Evolutionary conservation across 768 basidiomycete genomes (phyloP), one percentile per base, ranked within the genome.

Genomic region (Coprinopsis strossmayeri): DNA sequence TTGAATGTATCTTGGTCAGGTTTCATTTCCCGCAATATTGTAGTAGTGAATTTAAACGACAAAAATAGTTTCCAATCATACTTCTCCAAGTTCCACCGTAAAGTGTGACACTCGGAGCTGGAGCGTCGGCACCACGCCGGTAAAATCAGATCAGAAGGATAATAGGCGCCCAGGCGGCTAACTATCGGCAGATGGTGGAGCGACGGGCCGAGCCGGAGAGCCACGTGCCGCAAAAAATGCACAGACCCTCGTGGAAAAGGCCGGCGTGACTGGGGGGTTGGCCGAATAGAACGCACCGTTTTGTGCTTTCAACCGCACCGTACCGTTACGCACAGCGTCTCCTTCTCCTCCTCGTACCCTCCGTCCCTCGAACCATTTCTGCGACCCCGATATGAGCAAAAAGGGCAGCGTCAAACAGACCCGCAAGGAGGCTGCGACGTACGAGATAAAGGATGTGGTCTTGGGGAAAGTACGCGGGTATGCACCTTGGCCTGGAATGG

Each of bases 401-500:
- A 83, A 82, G 64, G 59, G 60, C 57, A 74, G 75, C 12, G 23
- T 24, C 23, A 21, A 68, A 82, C 82, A 69, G 63, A 64, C 43
- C 54, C 66, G 39, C 76, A 76, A 58, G 7, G 57, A 71, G 35
- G 55, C 63, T 23, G 69, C 71, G 11, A 70, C 71, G 39, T 95
- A 88, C 64, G 74, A 76, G 20, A 61, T 76, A 48, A 83, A 87
- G 66, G 93, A 98, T 60, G 73, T 92, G 57, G 91, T 98, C 32
- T 80, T 97, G 52, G 92, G 80, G 21, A 94, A 95, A 73, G 70
- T 99, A 63, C 90, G 89, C 70, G 96, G 95, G 9, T 97, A 74
- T 70, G 92, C 96, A 1, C 77, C 87, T 3, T 99, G 96, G 96
- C 96, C 93, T 47, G 91, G 82, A 63, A 87, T 89, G 72, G 95